Percentiles rank a stretch among this genome's conserved stretches.
These are phyloP conservation scores for Retiboletus flavoniger DNA, from an alignment of 1,284 basidiomycete genomes.

Conservation along the genomic window DNA sequence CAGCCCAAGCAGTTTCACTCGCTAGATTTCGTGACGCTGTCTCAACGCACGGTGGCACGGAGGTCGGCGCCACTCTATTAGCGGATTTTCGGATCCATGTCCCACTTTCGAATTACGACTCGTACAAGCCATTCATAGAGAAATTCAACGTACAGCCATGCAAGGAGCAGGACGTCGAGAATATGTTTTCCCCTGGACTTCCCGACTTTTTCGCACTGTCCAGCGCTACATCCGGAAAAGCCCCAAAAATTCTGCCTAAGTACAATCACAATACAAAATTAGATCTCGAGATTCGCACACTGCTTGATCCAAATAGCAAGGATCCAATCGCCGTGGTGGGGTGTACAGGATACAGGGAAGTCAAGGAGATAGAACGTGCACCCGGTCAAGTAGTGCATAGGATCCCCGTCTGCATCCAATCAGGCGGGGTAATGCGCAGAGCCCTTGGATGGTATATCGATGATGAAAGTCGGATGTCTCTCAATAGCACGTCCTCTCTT, in stretches of 20 bases:
- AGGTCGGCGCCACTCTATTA: constrained; percentile 1
- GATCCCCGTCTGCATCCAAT: constrained; percentile 13
- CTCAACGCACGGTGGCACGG: background rate
- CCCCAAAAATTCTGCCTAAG: constrained; percentile 15
- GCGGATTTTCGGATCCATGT: constrained; percentile 13
- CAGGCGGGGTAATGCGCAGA: constrained; percentile 8
- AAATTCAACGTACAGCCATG: constrained; percentile 15
- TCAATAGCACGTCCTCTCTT: background rate
- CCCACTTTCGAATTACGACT: constrained; percentile 19
- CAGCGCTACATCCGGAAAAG: constrained; percentile 15
- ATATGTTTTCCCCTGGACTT: constrained; percentile 23
- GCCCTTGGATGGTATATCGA: constrained; percentile 9
- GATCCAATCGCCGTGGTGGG: background rate
- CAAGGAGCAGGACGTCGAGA: constrained; percentile 14
- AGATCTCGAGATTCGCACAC: too few species aligned
- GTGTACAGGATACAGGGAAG: constrained; percentile 7
- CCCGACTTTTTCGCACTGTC: constrained; percentile 16
- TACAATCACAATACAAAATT: constrained; percentile 7
- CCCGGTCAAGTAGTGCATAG: constrained; percentile 11
- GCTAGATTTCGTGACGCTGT: constrained; percentile 17
- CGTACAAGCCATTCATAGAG: constrained; percentile 20
- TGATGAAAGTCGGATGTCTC: constrained; percentile 10
- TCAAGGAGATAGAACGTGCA: constrained; percentile 11
- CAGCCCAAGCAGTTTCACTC: constrained; percentile 2
- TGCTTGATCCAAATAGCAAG: background rate